Evolutionary conservation across 2,329 filamentous ascomycete species (phyloP).

Genomic region (Monilinia fructicola): DNA sequence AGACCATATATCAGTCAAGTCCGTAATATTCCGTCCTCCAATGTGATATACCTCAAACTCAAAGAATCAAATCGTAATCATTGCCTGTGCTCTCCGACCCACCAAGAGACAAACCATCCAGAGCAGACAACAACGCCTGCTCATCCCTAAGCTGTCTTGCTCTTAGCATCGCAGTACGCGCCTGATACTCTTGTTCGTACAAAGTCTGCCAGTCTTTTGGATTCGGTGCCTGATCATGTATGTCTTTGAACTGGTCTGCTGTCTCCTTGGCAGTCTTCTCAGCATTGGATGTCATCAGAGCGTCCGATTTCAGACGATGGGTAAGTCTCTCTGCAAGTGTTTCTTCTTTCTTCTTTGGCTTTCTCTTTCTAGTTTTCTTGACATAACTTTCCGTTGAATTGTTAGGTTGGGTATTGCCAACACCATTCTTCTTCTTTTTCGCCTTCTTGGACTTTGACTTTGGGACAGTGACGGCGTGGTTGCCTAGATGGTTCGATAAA

Average conservation of each 20-base stretch:
- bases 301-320: no score
- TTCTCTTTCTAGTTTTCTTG: not conserved
- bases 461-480: not conserved
- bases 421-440: not conserved
- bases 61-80: not conserved
- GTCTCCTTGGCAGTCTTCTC: not conserved
- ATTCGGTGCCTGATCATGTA: not conserved
- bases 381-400: not conserved
- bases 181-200: not conserved
- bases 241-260: not conserved
- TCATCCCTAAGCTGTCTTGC: not conserved
- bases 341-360: not conserved
- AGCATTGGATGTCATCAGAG: no score
- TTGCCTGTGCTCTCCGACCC: not conserved
- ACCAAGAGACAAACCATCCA: not conserved
- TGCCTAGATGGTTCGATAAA: no score
- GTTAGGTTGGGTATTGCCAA: not conserved
- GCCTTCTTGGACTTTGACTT: not conserved
- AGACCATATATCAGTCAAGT: not conserved
- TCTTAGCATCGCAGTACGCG: not conserved
- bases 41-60: not conserved
- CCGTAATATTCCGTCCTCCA: fast-evolving
- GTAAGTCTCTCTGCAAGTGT: no score
- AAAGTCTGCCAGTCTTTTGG: not conserved
- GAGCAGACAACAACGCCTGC: not conserved